Conservation (phyloP, 176 grass and related monocot genomes). For the Chrysopogon serrulatus region DNA sequence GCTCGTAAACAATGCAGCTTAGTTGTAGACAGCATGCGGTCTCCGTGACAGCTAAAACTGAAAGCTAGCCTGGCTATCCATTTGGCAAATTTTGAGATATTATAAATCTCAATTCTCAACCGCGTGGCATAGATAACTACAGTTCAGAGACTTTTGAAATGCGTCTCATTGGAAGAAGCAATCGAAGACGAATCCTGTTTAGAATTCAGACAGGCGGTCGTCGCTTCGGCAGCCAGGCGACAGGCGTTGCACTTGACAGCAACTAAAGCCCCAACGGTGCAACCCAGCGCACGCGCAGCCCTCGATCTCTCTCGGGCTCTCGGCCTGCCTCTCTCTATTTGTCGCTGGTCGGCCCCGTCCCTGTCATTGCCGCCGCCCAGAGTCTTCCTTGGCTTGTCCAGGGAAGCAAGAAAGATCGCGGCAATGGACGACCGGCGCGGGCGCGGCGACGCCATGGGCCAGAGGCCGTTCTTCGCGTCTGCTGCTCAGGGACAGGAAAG, state of each 20-base stretch:
- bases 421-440: conserved; percentile 27
- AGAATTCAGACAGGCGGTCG: not conserved
- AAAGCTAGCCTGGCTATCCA: not conserved
- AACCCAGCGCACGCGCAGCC: not conserved
- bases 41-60: not conserved
- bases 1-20: conserved; percentile 29
- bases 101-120: not conserved
- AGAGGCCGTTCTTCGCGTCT: conserved; percentile 20
- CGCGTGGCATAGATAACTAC: not conserved
- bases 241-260: not conserved
- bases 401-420: conserved; percentile 5
- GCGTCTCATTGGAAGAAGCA: not conserved
- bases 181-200: not conserved
- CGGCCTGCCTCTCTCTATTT: not conserved
- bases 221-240: not conserved
- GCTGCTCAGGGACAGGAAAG: conserved; percentile 19
- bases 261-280: too few species aligned
- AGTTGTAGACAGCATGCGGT: conserved; percentile 39
- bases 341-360: conserved; percentile 1
- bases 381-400: not conserved
- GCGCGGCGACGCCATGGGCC: conserved; percentile 10
- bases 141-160: not conserved
- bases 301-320: not conserved
- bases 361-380: conserved; percentile 10
- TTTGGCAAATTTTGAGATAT: conserved; percentile 14